Conservation (phyloP, 1,139 yeast species). For the Kodamaea arcana region DNA sequence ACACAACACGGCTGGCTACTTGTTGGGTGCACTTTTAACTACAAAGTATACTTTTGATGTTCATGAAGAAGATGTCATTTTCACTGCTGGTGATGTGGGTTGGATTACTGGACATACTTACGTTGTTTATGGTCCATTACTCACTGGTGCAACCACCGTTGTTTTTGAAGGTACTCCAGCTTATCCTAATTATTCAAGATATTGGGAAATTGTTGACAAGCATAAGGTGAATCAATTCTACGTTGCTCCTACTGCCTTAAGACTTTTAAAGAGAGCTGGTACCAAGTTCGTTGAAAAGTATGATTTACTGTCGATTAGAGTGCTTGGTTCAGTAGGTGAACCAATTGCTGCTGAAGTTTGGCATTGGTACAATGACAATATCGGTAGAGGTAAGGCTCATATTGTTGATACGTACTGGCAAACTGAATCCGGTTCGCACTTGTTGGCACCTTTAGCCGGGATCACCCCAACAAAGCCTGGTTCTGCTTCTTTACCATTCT, state of each 20-base stretch:
- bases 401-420: constrained; percentile 83
- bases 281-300: constrained; percentile 58
- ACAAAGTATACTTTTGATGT: constrained; percentile 75
- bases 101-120: constrained; percentile 90
- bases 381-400: constrained; percentile 73
- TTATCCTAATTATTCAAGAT: constrained; percentile 73
- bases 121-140: constrained; percentile 76
- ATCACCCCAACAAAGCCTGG: constrained; percentile 77
- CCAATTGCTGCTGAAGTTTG: constrained; percentile 92
- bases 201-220: constrained; percentile 78
- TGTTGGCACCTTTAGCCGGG: constrained; percentile 69
- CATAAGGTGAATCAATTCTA: constrained; percentile 79
- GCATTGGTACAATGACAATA: constrained; percentile 84
- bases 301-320: constrained; percentile 64
- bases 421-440: constrained; percentile 76
- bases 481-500: constrained; percentile 73
- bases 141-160: constrained; percentile 75
- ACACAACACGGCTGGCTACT: constrained; percentile 77
- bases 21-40: constrained; percentile 65
- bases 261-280: constrained; percentile 82
- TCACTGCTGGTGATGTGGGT: constrained; percentile 86
- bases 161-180: constrained; percentile 88
- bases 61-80: constrained; percentile 65
- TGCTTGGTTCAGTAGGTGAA: constrained; percentile 85
- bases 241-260: constrained; percentile 86